phyloP scores from a whole-genome alignment of 2,329 filamentous ascomycete genomes.

The Sporothrix pseudoabietina region DNA sequence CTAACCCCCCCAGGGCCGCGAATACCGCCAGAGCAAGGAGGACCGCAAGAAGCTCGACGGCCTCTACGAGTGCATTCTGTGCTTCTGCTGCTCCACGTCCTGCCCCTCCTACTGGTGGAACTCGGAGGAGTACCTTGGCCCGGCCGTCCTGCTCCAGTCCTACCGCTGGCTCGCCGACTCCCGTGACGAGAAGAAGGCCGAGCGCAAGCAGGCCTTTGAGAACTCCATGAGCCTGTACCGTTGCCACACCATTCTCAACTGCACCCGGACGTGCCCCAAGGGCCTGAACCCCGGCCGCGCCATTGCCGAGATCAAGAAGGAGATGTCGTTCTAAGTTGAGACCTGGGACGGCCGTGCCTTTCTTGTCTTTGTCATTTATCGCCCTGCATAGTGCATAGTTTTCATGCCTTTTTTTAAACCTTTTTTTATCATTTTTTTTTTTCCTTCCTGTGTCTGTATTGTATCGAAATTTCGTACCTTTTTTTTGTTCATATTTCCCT shows the following conservation, averaged over 20 bases:
- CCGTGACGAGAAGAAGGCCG: conserved; percentile 82
- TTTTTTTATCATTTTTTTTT: background rate
- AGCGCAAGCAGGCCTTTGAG: conserved; percentile 89
- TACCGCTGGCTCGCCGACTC: conserved; percentile 98
- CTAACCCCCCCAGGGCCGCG: conserved; percentile 67
- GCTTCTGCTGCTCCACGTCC: conserved; percentile 97
- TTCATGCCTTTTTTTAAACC: background rate
- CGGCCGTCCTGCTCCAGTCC: conserved; percentile 93
- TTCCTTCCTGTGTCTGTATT: conserved; percentile 15
- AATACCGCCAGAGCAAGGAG: conserved; percentile 86
- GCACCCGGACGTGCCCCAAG: conserved; percentile 97
- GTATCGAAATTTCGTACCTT: conserved; percentile 16
- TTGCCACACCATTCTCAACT: conserved; percentile 99
- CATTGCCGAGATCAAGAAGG: conserved; percentile 98
- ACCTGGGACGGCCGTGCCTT: no score
- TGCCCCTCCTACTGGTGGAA: conserved; percentile 99
- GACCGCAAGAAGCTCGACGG: conserved; percentile 97
- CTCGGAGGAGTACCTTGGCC: conserved; percentile 95
- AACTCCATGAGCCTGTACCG: conserved; percentile 99
- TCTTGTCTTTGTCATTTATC: background rate
- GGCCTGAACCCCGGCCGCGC: conserved; percentile 93
- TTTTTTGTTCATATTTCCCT: background rate
- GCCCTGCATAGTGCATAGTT: conserved; percentile 8
- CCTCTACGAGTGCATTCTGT: conserved; percentile 98
- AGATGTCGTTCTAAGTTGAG: conserved; percentile 65